A percentile compares a stretch with the other conserved stretches of the same genome.
Conservation (phyloP, 2,329 filamentous ascomycete species). For the Fusarium sp. region DNA sequence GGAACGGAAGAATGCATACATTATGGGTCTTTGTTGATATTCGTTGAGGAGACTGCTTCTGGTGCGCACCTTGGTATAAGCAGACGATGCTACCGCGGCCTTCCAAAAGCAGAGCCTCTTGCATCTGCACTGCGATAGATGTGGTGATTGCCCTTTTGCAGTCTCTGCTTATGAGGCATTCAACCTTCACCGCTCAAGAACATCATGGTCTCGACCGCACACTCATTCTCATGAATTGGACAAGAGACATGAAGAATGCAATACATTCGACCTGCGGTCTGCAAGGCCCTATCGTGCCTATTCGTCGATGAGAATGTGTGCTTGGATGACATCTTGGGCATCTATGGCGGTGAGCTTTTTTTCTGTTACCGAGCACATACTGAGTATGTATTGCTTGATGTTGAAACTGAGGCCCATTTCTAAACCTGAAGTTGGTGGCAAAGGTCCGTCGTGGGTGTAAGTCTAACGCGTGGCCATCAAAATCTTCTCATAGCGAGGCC, state of each 20-base stretch:
- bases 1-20: slow-evolving; percentile 7
- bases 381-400: background rate
- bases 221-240: background rate
- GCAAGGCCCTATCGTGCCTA: slow-evolving; percentile 11
- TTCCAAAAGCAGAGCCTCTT: slow-evolving; percentile 30
- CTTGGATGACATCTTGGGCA: slow-evolving; percentile 14
- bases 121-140: slow-evolving; percentile 20
- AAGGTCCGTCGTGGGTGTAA: background rate
- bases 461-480: too few species aligned
- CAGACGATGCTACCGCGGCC: slow-evolving; percentile 15
- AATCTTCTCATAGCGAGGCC: background rate
- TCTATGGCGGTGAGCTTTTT: slow-evolving; percentile 25
- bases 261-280: slow-evolving; percentile 17
- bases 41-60: slow-evolving; percentile 14
- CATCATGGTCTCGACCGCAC: slow-evolving; percentile 14
- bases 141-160: slow-evolving; percentile 17
- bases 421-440: background rate
- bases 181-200: slow-evolving; percentile 19
- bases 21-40: slow-evolving; percentile 9
- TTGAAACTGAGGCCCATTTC: background rate
- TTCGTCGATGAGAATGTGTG: slow-evolving; percentile 9
- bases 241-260: slow-evolving; percentile 19
- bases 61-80: background rate
- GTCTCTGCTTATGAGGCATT: slow-evolving; percentile 5
- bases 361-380: background rate